These are phyloP conservation scores for Myxozyma kluyveri DNA, from an alignment of 805 yeast genomes.

Conservation along the genomic window DNA sequence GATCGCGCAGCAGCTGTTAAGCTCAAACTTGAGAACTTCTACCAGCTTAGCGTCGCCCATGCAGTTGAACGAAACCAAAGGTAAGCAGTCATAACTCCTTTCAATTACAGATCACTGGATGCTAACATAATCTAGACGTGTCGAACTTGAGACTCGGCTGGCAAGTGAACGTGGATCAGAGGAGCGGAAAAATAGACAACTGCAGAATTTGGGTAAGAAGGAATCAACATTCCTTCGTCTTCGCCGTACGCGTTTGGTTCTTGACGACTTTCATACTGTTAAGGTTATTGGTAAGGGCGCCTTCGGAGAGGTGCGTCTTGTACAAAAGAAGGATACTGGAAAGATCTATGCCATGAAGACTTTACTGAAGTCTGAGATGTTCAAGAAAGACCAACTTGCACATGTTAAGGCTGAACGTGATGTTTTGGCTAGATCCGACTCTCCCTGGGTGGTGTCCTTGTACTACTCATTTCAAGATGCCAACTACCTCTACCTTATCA, in stretches of 20 bases:
- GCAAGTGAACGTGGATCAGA: conserved; percentile 72
- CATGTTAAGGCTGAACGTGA: conserved; percentile 96
- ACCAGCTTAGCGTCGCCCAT: conserved; percentile 79
- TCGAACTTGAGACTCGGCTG: conserved; percentile 74
- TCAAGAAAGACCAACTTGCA: conserved; percentile 88
- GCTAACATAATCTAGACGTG: conserved; percentile 46
- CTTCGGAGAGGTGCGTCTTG: conserved; percentile 93
- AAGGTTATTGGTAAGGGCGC: conserved; percentile 96
- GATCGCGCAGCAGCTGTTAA: conserved; percentile 84
- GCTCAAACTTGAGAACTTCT: conserved; percentile 76
- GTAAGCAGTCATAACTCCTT: conserved; percentile 3
- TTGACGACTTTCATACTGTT: conserved; percentile 84
- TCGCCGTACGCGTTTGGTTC: conserved; percentile 74
- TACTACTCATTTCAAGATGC: conserved; percentile 81
- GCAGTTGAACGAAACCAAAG: conserved; percentile 96
- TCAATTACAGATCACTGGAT: background rate
- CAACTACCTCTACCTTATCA: conserved; percentile 68
- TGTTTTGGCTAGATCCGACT: conserved; percentile 84
- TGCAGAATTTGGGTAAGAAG: conserved; percentile 78
- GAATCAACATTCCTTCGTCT: conserved; percentile 83
- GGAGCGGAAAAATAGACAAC: conserved; percentile 79
- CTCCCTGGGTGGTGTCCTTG: conserved; percentile 84
- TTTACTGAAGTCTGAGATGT: conserved; percentile 85
- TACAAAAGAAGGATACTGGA: conserved; percentile 88
- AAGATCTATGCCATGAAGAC: conserved; percentile 95